Evolutionary conservation across 169 alveolate genomes (phyloP).

Genomic region (Toxoplasma gondii): DNA sequence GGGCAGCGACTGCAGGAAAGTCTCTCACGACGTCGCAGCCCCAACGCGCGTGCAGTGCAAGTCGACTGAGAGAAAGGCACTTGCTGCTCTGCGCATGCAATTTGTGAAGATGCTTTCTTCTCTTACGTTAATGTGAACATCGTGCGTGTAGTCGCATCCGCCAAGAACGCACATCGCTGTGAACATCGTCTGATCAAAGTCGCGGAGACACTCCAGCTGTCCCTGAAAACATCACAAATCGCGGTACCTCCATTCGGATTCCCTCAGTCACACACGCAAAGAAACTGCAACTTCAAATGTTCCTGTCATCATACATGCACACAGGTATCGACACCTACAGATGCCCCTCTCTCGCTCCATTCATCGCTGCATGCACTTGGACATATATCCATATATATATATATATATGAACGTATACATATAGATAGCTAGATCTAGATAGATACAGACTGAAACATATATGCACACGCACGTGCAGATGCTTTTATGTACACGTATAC

Average conservation of each 20-base stretch:
- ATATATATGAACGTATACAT: no score
- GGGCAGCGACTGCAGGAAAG: no score
- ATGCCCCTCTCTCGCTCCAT: no score
- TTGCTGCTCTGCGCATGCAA: no score
- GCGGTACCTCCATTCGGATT: background rate
- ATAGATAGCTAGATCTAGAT: background rate
- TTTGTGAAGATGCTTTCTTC: no score
- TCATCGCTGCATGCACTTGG: no score
- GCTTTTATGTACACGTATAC: no score
- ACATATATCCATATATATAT: no score
- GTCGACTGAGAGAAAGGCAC: background rate
- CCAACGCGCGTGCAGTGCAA: no score
- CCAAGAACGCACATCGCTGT: slow-evolving; percentile 69
- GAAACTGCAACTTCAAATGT: background rate
- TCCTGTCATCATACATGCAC: background rate
- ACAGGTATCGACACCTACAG: background rate
- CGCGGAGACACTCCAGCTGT: slow-evolving; percentile 40
- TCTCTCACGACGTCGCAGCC: no score
- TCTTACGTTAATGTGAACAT: slow-evolving; percentile 64
- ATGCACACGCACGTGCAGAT: no score
- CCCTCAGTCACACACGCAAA: background rate
- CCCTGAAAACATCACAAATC: slow-evolving; percentile 19
- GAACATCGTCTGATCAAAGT: slow-evolving; percentile 45
- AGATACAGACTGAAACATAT: background rate
- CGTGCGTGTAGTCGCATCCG: slow-evolving; percentile 71